Evolutionary conservation across 2,329 filamentous ascomycete genomes (phyloP), one percentile per base, ranked within the genome.

Genomic region (Colletotrichum tofieldiae): DNA sequence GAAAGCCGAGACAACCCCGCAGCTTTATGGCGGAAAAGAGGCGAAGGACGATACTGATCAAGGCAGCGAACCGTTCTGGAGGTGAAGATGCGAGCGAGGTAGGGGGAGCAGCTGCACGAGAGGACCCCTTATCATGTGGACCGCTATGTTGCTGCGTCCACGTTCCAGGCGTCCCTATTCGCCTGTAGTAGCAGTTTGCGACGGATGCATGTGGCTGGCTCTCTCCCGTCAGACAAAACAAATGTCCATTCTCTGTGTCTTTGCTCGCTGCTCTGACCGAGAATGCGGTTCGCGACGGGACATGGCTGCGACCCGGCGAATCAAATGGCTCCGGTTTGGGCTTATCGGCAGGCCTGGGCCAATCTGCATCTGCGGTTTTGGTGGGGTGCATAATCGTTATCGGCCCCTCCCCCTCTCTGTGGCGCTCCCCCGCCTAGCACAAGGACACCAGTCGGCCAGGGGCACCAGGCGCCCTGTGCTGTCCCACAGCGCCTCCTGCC

Each of bases 341-440:
- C 70, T 72, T 70, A 72, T 72, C 70, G 64, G 60, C 59, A 37
- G 69, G 26, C n/a, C 49, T n/a, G 29, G 29, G 12, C 39, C 23
- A 52, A 41, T 65, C 39, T 35, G 12, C 60, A 49, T 43, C 41
- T 35, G 51, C 59, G 23, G n/a, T 58, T 64, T 65, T 55, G 41
- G 70, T 55, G 70, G 65, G 65, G 35, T 69, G 47, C 29, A n/a
- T 72, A 67, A 71, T 71, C 67, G 43, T 51, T 60, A 64, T 65
- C 65, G 54, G 60, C 70, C 70, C 59, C 52, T 52, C 54, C 49
- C 58, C 37, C 35, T n/a, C 43, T 20, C 37, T 29, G 8, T 49
- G 37, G 29, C 43, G n/a, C 29, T 56, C 26, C 65, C 65, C 65
- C 45, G 56, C 55, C 43, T 32, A n/a, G 18, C 26, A 16, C 29